phyloP scores from a whole-genome alignment of 2,329 filamentous ascomycete genomes.

The Fusarium begoniae region DNA sequence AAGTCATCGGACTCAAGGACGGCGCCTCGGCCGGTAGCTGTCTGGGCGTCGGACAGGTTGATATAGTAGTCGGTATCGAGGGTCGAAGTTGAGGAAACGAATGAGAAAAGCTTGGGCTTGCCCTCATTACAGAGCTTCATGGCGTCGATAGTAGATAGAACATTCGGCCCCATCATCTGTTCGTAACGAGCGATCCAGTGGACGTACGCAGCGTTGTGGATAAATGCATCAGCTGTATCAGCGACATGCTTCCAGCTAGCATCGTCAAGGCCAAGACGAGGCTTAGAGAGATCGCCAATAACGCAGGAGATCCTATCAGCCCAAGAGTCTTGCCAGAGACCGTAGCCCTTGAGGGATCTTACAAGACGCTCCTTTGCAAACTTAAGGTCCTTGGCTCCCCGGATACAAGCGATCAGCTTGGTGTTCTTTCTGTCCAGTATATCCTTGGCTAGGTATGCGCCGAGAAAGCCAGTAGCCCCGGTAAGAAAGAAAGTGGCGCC shows the following conservation, averaged over 20 bases:
- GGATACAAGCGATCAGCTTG: constrained; percentile 76
- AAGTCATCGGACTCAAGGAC: background rate
- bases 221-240: background rate
- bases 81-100: background rate
- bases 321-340: constrained; percentile 81
- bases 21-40: background rate
- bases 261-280: background rate
- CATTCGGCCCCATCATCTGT: background rate
- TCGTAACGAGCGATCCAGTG: background rate
- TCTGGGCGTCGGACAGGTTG: background rate
- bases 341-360: constrained; percentile 77
- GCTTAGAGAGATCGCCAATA: constrained; percentile 70
- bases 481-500: constrained; percentile 70
- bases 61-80: constrained; percentile 1
- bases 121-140: background rate
- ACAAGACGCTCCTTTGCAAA: constrained; percentile 65
- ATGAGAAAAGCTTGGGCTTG: background rate
- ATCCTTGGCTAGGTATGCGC: constrained; percentile 80
- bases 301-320: constrained; percentile 60
- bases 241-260: background rate
- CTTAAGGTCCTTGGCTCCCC: constrained; percentile 64
- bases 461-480: constrained; percentile 82
- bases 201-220: background rate
- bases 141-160: background rate
- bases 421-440: constrained; percentile 59